phyloP scores from a whole-genome alignment of 805 yeast genomes.

The Lipomyces chichibuensis region DNA sequence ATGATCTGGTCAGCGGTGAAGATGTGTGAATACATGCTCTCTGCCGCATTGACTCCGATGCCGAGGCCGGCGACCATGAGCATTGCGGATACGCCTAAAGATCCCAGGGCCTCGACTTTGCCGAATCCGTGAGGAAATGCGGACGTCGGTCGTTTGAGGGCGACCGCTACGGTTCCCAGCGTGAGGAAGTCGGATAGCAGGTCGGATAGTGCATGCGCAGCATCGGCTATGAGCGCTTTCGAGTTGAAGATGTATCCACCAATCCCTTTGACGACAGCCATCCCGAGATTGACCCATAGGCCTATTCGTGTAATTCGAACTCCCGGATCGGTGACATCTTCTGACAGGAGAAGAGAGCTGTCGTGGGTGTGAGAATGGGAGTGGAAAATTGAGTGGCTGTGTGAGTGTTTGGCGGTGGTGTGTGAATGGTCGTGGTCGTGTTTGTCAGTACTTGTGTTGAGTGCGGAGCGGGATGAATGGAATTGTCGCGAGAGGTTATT shows the following conservation, averaged over 20 bases:
- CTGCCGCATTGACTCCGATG: conserved; percentile 72
- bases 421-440: conserved; percentile 16
- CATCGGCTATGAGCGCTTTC: conserved; percentile 91
- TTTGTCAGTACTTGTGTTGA: neutral
- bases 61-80: conserved; percentile 84
- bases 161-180: conserved; percentile 80
- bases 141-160: conserved; percentile 60
- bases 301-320: conserved; percentile 94
- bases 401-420: conserved; percentile 17
- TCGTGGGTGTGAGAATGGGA: conserved; percentile 30
- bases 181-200: conserved; percentile 88
- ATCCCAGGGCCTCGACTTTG: conserved; percentile 88
- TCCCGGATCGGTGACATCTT: conserved; percentile 70
- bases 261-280: conserved; percentile 82
- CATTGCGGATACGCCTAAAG: conserved; percentile 82
- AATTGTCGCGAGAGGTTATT: neutral
- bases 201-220: conserved; percentile 90
- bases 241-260: conserved; percentile 95
- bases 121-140: conserved; percentile 88
- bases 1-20: conserved; percentile 13
- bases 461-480: neutral
- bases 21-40: conserved; percentile 21
- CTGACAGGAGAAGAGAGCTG: conserved; percentile 38
- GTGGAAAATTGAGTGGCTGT: conserved; percentile 30
- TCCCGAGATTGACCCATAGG: conserved; percentile 73